phyloP scores from a whole-genome alignment of 148 eudicot species.

The Rhododendron griersonianum region DNA sequence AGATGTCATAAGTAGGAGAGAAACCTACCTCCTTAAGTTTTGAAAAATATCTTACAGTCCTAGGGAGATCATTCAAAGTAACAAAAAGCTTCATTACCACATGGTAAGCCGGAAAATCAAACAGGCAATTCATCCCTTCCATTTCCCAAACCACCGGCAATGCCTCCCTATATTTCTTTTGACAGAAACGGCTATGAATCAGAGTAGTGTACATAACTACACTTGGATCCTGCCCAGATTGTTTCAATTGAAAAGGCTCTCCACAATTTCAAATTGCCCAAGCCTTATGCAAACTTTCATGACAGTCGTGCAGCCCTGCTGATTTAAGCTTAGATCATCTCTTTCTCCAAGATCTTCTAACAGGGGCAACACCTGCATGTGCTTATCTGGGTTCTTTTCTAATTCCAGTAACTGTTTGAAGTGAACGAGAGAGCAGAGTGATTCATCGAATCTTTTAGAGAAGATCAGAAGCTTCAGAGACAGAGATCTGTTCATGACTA shows the following conservation, averaged over 20 bases:
- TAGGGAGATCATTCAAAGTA: slow-evolving; percentile 68
- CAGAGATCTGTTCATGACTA: background rate
- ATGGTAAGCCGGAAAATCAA: slow-evolving; percentile 79
- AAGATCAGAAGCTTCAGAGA: background rate
- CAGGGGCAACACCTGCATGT: slow-evolving; percentile 38
- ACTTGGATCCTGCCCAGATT: slow-evolving; percentile 41
- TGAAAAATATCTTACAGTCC: slow-evolving; percentile 65
- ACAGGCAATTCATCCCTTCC: slow-evolving; percentile 46
- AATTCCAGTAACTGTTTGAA: slow-evolving; percentile 35
- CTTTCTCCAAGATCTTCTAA: slow-evolving; percentile 74
- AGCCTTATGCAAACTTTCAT: slow-evolving; percentile 74
- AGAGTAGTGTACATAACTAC: slow-evolving; percentile 85
- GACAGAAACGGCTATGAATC: slow-evolving; percentile 54
- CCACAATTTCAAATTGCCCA: slow-evolving; percentile 72
- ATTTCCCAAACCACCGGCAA: slow-evolving; percentile 89
- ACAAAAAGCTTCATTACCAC: slow-evolving; percentile 73
- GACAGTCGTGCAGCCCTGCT: slow-evolving; percentile 72
- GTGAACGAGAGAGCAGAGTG: background rate
- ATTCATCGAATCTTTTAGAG: background rate
- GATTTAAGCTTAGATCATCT: slow-evolving; percentile 58
- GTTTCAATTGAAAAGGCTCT: slow-evolving; percentile 64
- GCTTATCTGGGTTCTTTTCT: slow-evolving; percentile 73
- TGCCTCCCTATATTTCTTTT: slow-evolving; percentile 61
- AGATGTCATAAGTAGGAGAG: slow-evolving; percentile 68
- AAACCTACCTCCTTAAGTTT: slow-evolving; percentile 85